Evolutionary conservation across 2,329 filamentous ascomycete genomes (phyloP), one percentile per base, ranked within the genome.

Genomic region (Zymoseptoria ardabiliae): DNA sequence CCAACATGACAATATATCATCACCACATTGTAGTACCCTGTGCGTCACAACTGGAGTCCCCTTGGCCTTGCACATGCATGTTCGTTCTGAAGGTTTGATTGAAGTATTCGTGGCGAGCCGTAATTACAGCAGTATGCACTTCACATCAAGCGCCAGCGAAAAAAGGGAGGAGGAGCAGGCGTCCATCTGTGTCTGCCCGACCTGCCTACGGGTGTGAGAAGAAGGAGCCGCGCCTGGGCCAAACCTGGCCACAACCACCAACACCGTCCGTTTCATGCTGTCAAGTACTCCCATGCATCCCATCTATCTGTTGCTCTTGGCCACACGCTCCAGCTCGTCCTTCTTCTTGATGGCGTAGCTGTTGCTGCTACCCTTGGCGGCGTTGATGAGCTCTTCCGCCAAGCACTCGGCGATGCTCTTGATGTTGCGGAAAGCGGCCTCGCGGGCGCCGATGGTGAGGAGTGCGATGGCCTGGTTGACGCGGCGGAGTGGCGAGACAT

Each of bases 341-440:
- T 99, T 99, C 91, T 99, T 99, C 91, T 99, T 99, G 88, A 99
- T 99, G 76, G 95, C 94, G 81, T 97, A 99, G 72, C 92, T 97
- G 91, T 99, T 99, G 84, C 90, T 95, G 88, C 89, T 95, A 77
- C 94, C 94, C 91, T 99, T 99, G 81, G 95, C 95, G 78, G 95
- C 95, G 86, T 99, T 99, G 89, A 99, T 97, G 79, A 99, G 87
- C 88, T 99, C 94, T 84, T 99, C 95, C 78, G 94, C 94, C 75
- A 99, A 84, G 85, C 94, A 97, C 87, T 99, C 94, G 75, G 95
- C 92, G 78, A 99, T 95, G 77, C 89, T 92, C 92, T 99, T 99
- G 86, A 99, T 89, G 87, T 99, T 99, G 81, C 94, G 90, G 93
- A 99, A 99, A 74, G 93, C 86, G 72, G 94, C 92, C 86, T 99